phyloP scores from a whole-genome alignment of 1,139 yeast species.

The Kodamaea alishanica region DNA sequence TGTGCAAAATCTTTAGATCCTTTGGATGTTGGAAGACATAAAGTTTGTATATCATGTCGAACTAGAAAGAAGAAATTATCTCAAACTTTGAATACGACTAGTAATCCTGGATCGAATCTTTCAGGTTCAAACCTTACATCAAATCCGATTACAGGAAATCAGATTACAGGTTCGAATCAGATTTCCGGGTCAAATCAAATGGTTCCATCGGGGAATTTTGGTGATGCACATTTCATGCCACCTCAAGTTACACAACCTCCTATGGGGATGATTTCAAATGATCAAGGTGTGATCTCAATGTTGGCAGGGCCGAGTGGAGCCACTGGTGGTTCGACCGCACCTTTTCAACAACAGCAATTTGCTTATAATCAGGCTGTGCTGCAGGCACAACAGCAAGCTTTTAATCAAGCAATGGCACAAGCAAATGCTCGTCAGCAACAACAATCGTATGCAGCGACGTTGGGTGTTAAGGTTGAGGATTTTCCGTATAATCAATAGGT shows the following conservation, averaged over 20 bases:
- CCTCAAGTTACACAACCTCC: slow-evolving; percentile 8
- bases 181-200: background rate
- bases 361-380: slow-evolving; percentile 14
- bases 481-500: slow-evolving; percentile 11
- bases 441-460: slow-evolving; percentile 9
- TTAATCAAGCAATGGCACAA: slow-evolving; percentile 16
- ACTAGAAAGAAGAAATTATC: slow-evolving; percentile 45
- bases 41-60: slow-evolving; percentile 54
- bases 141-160: too few species aligned
- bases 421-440: slow-evolving; percentile 14
- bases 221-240: slow-evolving; percentile 5
- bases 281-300: slow-evolving; percentile 11
- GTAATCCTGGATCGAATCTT: slow-evolving; percentile 7
- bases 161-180: too few species aligned
- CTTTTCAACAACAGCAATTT: slow-evolving; percentile 7
- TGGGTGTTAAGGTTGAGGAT: slow-evolving; percentile 10
- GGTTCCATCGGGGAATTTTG: slow-evolving; percentile 1
- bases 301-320: slow-evolving; percentile 3
- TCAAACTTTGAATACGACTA: slow-evolving; percentile 13
- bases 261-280: slow-evolving; percentile 12
- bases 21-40: slow-evolving; percentile 48
- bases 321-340: background rate
- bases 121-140: too few species aligned
- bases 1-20: slow-evolving; percentile 50
- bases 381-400: slow-evolving; percentile 15